Base-by-base conservation (phyloP, 805 yeast species). In the Candida parachauliodes region DNA sequence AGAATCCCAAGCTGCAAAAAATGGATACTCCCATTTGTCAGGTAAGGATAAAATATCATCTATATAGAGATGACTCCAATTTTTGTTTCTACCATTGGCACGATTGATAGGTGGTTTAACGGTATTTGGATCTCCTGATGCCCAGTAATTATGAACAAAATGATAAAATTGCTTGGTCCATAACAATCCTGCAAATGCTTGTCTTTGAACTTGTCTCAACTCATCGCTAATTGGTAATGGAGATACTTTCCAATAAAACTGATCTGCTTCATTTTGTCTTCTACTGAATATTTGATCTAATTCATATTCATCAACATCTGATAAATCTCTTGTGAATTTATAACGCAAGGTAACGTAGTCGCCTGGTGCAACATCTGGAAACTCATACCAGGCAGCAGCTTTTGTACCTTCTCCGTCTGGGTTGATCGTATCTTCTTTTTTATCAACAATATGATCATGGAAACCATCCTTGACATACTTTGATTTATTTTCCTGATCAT, bases 1-100 rank as follows among this genome's bases (percentile, higher is more conserved):
- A 4, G 95, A 82, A 60, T 88, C 97, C 97, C 97, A 88, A 3
- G 95, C 91, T 11, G 96, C 96, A 59, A 88, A 88, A 58, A 88
- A 88, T 9, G 96, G 96, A 60, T 88, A 88, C 61, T 88, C 97
- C 87, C 95, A 88, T 57, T 88, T 89, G 57, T 88, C 97, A 2
- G 96, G 96, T 70, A 88, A 74, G 1, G 95, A 85, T 49, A 88
- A 69, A 33, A 88, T 75, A 59, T 88, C 96, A 55, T 87, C 91
- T 52, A 85, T 83, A 62, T 87, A 87, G 58, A 88, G 67, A 59
- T 88, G 94, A 51, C 77, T 77, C 97, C 97, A 88, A 39, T 85
- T 88, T 51, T 76, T 73, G 62, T 88, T 88, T 59, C 97, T 73
- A n/a, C 91, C 86, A 53, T 82, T 78, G 20, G 89, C 91, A 47